phyloP scores from a whole-genome alignment of 169 alveolate species.

The Cryptosporidium canis region DNA sequence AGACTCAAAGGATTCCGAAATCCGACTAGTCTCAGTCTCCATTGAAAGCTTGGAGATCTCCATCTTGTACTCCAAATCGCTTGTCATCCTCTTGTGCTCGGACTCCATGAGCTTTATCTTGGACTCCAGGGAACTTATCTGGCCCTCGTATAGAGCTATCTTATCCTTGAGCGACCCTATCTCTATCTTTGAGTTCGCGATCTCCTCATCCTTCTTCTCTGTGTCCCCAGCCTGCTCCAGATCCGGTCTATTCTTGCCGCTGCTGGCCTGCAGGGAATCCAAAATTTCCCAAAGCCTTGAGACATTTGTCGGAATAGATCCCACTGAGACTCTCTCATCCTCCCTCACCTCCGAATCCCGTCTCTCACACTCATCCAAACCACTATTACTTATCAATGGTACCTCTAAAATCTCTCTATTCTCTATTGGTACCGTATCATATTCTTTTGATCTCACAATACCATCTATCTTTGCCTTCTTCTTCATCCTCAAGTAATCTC shows the following conservation, averaged over 20 bases:
- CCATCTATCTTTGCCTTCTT: background rate
- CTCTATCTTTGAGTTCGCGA: constrained; percentile 48
- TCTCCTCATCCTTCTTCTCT: constrained; percentile 40
- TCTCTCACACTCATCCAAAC: background rate
- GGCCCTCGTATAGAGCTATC: constrained; percentile 9
- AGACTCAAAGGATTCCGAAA: constrained; percentile 25
- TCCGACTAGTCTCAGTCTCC: constrained; percentile 31
- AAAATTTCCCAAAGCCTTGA: constrained; percentile 66
- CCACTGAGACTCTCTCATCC: background rate
- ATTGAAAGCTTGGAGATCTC: constrained; percentile 23
- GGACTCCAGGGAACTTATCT: constrained; percentile 33
- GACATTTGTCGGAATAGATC: constrained; percentile 19
- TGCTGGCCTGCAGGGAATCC: constrained; percentile 43
- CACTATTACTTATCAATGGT: background rate
- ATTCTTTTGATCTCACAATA: background rate
- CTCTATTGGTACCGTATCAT: background rate
- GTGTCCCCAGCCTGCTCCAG: background rate
- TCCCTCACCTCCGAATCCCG: background rate
- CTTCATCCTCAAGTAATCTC: background rate
- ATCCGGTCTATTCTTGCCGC: constrained; percentile 11
- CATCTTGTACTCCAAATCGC: constrained; percentile 61
- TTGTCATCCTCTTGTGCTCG: constrained; percentile 35
- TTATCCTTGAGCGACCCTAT: constrained; percentile 34
- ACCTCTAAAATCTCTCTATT: background rate
- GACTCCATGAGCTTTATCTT: constrained; percentile 57